Evolutionary conservation across 208 protist species (phyloP).

Genomic region (Wallacemonas collosoma): DNA sequence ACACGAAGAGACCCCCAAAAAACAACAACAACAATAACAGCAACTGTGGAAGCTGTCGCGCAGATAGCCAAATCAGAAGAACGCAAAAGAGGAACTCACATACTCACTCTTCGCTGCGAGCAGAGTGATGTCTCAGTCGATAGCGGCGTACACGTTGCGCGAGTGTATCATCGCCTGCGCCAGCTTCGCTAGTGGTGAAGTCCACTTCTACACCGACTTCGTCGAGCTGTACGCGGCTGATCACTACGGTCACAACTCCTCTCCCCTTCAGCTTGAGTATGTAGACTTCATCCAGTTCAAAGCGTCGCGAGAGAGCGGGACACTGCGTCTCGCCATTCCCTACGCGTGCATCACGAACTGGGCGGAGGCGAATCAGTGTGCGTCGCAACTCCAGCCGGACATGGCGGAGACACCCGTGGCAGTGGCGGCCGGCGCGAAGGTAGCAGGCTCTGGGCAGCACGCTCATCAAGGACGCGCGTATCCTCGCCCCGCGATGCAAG

Average conservation of each 20-base stretch:
- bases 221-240: slow-evolving; percentile 62
- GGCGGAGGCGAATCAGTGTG: slow-evolving; percentile 68
- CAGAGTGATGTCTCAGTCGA: slow-evolving; percentile 59
- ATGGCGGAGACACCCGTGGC: slow-evolving; percentile 10
- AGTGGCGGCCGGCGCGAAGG: too few species aligned
- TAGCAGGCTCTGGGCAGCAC: too few species aligned
- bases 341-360: slow-evolving; percentile 40
- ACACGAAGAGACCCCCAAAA: background rate
- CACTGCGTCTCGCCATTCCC: slow-evolving; percentile 78
- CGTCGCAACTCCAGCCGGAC: slow-evolving; percentile 40
- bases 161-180: slow-evolving; percentile 67
- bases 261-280: slow-evolving; percentile 64
- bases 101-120: too few species aligned
- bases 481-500: too few species aligned
- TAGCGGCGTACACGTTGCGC: slow-evolving; percentile 51
- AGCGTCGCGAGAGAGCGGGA: slow-evolving; percentile 57
- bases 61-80: slow-evolving; percentile 7
- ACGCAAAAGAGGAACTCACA: background rate
- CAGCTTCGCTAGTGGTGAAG: slow-evolving; percentile 62
- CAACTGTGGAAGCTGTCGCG: background rate
- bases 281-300: slow-evolving; percentile 69
- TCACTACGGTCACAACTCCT: slow-evolving; percentile 45
- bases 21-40: background rate
- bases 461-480: too few species aligned
- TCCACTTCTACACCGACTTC: slow-evolving; percentile 67